Conservation (phyloP, 129 eudicot species). For the Escallonia herrerae region DNA sequence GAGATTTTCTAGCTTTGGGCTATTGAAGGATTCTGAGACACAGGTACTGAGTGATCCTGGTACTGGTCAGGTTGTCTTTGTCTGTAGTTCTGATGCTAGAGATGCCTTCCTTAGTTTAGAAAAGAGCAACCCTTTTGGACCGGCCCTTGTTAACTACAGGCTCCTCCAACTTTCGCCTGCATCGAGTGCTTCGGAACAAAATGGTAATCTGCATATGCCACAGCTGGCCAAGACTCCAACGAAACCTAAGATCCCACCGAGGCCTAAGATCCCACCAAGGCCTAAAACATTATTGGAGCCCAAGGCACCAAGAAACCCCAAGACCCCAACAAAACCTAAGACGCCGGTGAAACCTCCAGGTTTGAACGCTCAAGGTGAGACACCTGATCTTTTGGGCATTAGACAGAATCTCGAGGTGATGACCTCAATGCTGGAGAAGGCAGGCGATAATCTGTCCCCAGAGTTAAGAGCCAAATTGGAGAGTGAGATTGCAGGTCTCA, state of each 20-base stretch:
- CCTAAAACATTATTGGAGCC: neutral
- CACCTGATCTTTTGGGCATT: constrained; percentile 37
- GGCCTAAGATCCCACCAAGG: neutral
- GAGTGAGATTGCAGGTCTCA: constrained; percentile 56
- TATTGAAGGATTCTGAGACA: constrained; percentile 38
- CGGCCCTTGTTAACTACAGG: constrained; percentile 34
- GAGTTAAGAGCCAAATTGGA: constrained; percentile 75
- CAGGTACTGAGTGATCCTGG: constrained; percentile 15
- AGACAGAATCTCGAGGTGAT: constrained; percentile 74
- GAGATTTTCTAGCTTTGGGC: constrained; percentile 42
- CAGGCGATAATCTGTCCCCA: constrained; percentile 51
- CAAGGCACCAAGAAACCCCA: neutral
- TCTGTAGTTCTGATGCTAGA: constrained; percentile 26
- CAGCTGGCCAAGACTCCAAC: neutral
- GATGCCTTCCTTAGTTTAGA: constrained; percentile 43
- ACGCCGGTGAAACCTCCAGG: constrained; percentile 13
- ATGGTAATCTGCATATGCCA: neutral
- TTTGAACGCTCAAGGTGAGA: constrained; percentile 27
- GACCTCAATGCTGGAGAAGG: constrained; percentile 70
- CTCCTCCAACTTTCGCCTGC: constrained; percentile 26
- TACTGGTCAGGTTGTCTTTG: constrained; percentile 40
- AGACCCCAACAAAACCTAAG: constrained; percentile 3
- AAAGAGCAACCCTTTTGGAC: constrained; percentile 46
- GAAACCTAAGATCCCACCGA: constrained; percentile 5
- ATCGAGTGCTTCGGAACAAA: constrained; percentile 9